phyloP scores from a whole-genome alignment of 345 rosid genomes.

The Syzygium aromaticum region DNA sequence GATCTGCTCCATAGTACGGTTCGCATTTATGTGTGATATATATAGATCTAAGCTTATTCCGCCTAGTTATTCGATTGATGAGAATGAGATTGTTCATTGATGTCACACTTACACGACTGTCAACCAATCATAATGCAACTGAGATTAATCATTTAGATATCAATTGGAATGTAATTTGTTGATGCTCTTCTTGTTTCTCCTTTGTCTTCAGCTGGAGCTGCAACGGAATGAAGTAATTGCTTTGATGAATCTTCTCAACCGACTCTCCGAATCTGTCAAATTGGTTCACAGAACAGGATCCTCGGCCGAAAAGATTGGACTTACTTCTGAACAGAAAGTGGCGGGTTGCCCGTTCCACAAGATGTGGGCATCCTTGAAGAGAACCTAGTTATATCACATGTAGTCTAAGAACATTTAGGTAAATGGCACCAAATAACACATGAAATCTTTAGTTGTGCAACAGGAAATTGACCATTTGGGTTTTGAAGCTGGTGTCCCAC shows the following conservation, averaged over 20 bases:
- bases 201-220: constrained; percentile 43
- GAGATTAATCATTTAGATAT: neutral
- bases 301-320: constrained; percentile 17
- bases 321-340: constrained; percentile 10
- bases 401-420: neutral
- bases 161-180: neutral
- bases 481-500: neutral
- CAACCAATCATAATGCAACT: neutral
- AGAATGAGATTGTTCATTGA: neutral
- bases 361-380: constrained; percentile 13
- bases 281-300: constrained; percentile 51
- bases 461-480: neutral
- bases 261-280: constrained; percentile 63
- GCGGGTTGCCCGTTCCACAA: constrained; percentile 25
- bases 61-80: neutral
- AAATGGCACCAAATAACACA: neutral
- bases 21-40: neutral
- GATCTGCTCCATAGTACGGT: neutral
- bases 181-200: neutral
- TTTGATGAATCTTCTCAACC: constrained; percentile 59
- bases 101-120: neutral
- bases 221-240: constrained; percentile 81
- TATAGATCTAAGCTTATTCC: neutral
- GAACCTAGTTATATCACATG: constrained; percentile 13
- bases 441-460: neutral